phyloP scores from a whole-genome alignment of 1,284 basidiomycete species.

The Fomitiporia mediterranea region DNA sequence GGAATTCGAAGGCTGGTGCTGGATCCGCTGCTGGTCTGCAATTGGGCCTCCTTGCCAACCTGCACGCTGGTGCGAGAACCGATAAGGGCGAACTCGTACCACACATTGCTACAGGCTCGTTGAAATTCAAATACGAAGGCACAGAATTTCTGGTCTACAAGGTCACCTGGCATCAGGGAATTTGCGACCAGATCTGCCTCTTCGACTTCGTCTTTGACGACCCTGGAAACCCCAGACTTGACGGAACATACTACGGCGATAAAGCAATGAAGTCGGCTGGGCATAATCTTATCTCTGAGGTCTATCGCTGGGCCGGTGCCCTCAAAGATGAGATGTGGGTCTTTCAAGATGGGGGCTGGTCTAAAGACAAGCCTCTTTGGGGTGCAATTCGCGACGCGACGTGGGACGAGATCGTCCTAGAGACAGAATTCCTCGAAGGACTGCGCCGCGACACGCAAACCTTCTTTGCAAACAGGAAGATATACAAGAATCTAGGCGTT shows the following conservation, averaged over 20 bases:
- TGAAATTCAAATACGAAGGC: slow-evolving; percentile 21
- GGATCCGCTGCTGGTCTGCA: neutral
- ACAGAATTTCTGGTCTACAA: slow-evolving; percentile 23
- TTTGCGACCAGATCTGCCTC: slow-evolving; percentile 11
- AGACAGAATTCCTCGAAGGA: slow-evolving; percentile 34
- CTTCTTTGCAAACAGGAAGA: slow-evolving; percentile 38
- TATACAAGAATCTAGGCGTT: slow-evolving; percentile 38
- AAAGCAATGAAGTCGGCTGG: slow-evolving; percentile 15
- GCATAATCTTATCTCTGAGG: slow-evolving; percentile 29
- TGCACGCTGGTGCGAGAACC: neutral
- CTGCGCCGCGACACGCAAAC: slow-evolving; percentile 35
- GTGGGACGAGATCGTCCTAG: slow-evolving; percentile 37
- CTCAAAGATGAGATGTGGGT: slow-evolving; percentile 37
- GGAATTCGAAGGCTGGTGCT: slow-evolving; percentile 4
- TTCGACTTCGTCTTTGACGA: slow-evolving; percentile 26
- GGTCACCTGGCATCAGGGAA: slow-evolving; percentile 20
- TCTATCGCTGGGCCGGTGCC: slow-evolving; percentile 25
- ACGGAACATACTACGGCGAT: slow-evolving; percentile 12
- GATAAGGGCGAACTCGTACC: neutral
- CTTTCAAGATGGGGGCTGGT: slow-evolving; percentile 35
- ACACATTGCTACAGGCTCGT: slow-evolving; percentile 17
- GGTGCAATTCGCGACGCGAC: slow-evolving; percentile 34
- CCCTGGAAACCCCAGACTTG: neutral
- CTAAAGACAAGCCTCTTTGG: slow-evolving; percentile 34
- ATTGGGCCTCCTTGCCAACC: neutral